Conservation (phyloP, 768 basidiomycete genomes). For the Sarcomyxa edulis region DNA sequence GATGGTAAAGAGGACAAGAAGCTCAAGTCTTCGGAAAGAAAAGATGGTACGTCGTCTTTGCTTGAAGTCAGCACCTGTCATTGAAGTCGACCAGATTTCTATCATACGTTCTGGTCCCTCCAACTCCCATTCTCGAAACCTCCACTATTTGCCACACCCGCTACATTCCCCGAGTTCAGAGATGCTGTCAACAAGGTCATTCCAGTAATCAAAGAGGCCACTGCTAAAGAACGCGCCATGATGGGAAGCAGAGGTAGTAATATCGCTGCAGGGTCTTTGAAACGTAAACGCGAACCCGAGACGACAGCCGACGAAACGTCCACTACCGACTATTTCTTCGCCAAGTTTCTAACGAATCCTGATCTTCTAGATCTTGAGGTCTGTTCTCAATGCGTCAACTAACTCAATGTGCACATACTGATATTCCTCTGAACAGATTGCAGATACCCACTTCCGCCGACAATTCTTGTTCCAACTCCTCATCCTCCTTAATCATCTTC, state of each 20-base stretch:
- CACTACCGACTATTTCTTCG: conserved; percentile 80
- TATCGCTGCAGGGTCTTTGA: conserved; percentile 35
- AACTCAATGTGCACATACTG: conserved; percentile 4
- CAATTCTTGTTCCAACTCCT: conserved; percentile 86
- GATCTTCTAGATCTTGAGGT: conserved; percentile 88
- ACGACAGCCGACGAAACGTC: conserved; percentile 43
- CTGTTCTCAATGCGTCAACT: conserved; percentile 13
- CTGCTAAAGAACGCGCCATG: conserved; percentile 82
- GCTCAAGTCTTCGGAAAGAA: conserved; percentile 40
- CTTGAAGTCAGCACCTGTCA: background rate
- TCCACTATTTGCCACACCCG: conserved; percentile 52
- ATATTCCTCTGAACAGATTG: conserved; percentile 47
- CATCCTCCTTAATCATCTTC: conserved; percentile 71
- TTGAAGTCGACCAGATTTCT: conserved; percentile 52
- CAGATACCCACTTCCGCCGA: conserved; percentile 89
- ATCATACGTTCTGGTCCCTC: conserved; percentile 85
- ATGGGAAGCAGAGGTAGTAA: conserved; percentile 62
- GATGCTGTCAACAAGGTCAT: conserved; percentile 68
- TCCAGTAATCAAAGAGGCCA: conserved; percentile 79
- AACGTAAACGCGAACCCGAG: conserved; percentile 64
- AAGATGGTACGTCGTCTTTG: conserved; percentile 46
- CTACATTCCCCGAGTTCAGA: conserved; percentile 60
- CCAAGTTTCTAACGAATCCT: conserved; percentile 87
- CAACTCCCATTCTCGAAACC: conserved; percentile 85
- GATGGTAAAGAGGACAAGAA: conserved; percentile 16